Evolutionary conservation across 192 early-diverging fungal species (phyloP).

Genomic region (Irineochytrium annulatum): DNA sequence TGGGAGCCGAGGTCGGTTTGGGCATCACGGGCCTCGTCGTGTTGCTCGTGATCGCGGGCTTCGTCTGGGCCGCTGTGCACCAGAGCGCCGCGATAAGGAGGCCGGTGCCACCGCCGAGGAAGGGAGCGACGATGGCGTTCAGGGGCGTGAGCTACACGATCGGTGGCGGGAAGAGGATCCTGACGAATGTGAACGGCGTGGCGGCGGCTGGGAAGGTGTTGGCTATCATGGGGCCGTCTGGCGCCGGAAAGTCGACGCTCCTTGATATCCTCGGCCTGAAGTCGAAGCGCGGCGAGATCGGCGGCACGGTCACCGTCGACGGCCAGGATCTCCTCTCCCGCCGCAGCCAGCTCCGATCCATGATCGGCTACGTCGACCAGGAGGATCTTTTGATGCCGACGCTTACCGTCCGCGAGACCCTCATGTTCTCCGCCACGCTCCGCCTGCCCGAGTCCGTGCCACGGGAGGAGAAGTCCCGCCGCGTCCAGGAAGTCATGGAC

Average conservation of each 20-base stretch:
- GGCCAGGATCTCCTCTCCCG: slow-evolving; percentile 11
- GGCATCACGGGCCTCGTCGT: slow-evolving; percentile 8
- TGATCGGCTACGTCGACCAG: slow-evolving; percentile 47
- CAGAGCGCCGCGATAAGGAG: slow-evolving; percentile 10
- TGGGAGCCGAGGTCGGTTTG: slow-evolving; percentile 21
- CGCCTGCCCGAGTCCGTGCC: slow-evolving; percentile 59
- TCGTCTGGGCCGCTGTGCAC: slow-evolving; percentile 21
- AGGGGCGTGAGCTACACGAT: slow-evolving; percentile 24
- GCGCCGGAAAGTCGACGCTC: slow-evolving; percentile 86
- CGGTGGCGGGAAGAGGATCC: slow-evolving; percentile 46
- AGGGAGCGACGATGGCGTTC: slow-evolving; percentile 29
- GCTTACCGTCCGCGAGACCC: slow-evolving; percentile 73
- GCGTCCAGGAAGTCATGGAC: slow-evolving; percentile 64
- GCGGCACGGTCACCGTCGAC: slow-evolving; percentile 36
- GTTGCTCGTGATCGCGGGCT: not conserved
- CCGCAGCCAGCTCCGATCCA: slow-evolving; percentile 13
- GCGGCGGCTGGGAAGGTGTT: slow-evolving; percentile 68
- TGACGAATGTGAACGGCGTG: slow-evolving; percentile 64
- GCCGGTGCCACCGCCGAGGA: slow-evolving; percentile 21
- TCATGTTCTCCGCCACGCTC: slow-evolving; percentile 71
- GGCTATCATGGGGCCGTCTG: slow-evolving; percentile 89
- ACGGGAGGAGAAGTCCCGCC: slow-evolving; percentile 41
- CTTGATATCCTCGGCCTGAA: slow-evolving; percentile 76
- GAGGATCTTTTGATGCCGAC: slow-evolving; percentile 46
- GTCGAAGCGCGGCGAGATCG: slow-evolving; percentile 33